These are phyloP conservation scores for Brettanomyces naardenensis DNA, from an alignment of 805 yeast genomes.

Conservation along the genomic window DNA sequence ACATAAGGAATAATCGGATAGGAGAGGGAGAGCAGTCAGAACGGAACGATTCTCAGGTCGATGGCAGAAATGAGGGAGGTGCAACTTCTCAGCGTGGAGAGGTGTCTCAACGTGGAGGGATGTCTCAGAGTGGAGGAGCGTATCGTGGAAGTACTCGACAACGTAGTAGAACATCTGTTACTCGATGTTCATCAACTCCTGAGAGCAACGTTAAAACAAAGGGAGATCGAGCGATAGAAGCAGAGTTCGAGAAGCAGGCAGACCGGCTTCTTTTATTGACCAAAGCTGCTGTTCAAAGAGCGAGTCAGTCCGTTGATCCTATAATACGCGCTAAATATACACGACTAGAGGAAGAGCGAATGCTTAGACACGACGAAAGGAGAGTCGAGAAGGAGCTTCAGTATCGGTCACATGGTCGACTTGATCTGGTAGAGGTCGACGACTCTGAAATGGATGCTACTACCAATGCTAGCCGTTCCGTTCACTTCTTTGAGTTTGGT, in stretches of 20 bases:
- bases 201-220: background rate
- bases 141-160: no score
- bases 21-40: no score
- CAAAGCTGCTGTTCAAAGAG: background rate
- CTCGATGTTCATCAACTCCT: no score
- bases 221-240: background rate
- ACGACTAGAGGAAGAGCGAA: background rate
- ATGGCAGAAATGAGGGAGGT: no score
- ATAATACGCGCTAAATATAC: background rate
- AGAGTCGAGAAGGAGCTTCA: background rate
- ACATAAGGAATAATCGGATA: background rate
- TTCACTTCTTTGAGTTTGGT: no score
- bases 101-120: no score
- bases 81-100: no score
- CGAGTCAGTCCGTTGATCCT: background rate
- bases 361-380: background rate
- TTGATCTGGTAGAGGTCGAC: background rate
- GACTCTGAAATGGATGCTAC: background rate
- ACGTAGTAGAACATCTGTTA: no score
- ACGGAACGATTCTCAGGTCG: no score
- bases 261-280: background rate
- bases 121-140: no score
- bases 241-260: background rate
- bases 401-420: background rate
- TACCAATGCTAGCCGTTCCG: background rate